These are phyloP conservation scores for Apiospora pterosperma DNA, from an alignment of 2,329 filamentous ascomycete genomes.

Conservation along the genomic window DNA sequence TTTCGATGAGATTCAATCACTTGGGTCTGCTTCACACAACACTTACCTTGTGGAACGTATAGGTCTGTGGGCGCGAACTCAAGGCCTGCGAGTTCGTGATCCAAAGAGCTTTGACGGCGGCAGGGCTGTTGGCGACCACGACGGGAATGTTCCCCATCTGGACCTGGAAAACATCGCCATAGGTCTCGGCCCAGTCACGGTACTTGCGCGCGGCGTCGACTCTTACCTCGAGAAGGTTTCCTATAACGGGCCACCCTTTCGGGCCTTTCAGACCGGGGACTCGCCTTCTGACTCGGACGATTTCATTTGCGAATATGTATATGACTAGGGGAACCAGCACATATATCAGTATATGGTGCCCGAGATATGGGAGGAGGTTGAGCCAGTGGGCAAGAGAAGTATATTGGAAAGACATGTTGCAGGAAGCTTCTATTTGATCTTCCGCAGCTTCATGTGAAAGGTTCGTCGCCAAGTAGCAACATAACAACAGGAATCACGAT, in stretches of 20 bases:
- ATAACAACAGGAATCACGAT: no score
- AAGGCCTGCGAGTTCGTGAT: constrained; percentile 3
- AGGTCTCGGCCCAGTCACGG: constrained; percentile 47
- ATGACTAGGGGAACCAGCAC: not conserved
- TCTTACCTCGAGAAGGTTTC: constrained; percentile 52
- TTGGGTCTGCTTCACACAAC: not conserved
- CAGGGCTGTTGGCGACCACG: constrained; percentile 33
- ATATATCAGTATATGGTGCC: not conserved
- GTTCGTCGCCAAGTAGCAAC: not conserved
- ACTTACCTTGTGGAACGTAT: constrained; percentile 1
- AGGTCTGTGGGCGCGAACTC: not conserved
- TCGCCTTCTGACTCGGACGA: not conserved
- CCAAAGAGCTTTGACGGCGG: not conserved
- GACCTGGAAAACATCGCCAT: constrained; percentile 52
- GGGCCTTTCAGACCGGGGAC: not conserved
- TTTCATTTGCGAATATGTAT: not conserved
- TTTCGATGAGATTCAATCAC: not conserved
- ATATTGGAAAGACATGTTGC: not conserved
- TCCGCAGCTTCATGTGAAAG: not conserved
- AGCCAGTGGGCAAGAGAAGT: not conserved
- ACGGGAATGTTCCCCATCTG: constrained; percentile 55
- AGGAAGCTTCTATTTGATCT: not conserved
- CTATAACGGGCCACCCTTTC: constrained; percentile 40
- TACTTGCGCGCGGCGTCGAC: constrained; percentile 55
- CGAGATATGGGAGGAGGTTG: not conserved